These are phyloP conservation scores for Euphorbia celastroides DNA, from an alignment of 441 rosid genomes.

Conservation along the genomic window DNA sequence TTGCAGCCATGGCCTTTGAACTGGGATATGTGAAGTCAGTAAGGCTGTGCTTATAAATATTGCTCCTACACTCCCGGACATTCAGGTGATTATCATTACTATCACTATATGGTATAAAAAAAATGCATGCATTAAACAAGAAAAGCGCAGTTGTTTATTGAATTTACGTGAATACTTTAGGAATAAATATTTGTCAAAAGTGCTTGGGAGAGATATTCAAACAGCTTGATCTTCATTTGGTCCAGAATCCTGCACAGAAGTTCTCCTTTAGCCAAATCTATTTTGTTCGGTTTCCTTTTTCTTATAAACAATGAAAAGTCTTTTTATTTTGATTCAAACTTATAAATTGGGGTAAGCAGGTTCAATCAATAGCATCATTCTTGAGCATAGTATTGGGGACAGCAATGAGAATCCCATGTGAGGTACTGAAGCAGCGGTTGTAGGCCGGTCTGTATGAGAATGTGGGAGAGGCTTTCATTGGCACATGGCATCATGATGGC, in stretches of 20 bases:
- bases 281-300: not conserved
- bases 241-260: too few species aligned
- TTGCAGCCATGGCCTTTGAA: slow-evolving; percentile 91
- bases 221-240: too few species aligned
- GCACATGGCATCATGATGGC: slow-evolving; percentile 96
- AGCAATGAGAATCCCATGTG: slow-evolving; percentile 92
- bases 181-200: not conserved
- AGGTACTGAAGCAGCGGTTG: slow-evolving; percentile 92
- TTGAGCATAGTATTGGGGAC: slow-evolving; percentile 95
- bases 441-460: slow-evolving; percentile 89
- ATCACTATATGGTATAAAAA: not conserved
- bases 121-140: not conserved
- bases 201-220: too few species aligned
- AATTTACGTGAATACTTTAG: too few species aligned
- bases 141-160: too few species aligned
- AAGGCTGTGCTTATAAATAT: slow-evolving; percentile 78
- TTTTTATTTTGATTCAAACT: not conserved
- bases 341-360: slow-evolving; percentile 41
- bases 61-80: slow-evolving; percentile 81
- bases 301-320: not conserved
- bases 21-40: slow-evolving; percentile 89
- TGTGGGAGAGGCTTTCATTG: slow-evolving; percentile 85
- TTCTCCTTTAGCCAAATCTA: too few species aligned
- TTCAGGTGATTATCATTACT: slow-evolving; percentile 49
- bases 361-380: slow-evolving; percentile 89